These are phyloP conservation scores for Backusella psychrophila DNA, from an alignment of 192 early-diverging fungal genomes.

Conservation along the genomic window DNA sequence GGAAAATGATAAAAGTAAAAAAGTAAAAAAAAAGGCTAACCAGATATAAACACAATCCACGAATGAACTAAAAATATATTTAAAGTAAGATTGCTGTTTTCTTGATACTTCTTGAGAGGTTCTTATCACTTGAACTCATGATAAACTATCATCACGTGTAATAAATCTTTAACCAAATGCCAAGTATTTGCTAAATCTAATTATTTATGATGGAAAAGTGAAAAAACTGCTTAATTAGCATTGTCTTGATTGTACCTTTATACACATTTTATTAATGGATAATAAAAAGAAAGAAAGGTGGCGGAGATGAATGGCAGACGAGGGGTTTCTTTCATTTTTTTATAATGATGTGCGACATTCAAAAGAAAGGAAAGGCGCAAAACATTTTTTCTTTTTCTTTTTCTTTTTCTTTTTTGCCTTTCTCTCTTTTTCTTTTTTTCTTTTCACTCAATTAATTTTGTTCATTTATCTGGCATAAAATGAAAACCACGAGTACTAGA, in stretches of 20 bases:
- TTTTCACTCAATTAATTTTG: background rate
- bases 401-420: background rate
- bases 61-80: background rate
- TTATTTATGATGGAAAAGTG: background rate
- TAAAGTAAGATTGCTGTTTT: background rate
- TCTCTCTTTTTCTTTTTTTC: background rate
- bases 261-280: background rate
- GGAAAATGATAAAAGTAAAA: background rate
- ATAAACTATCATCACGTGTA: background rate
- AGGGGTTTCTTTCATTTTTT: background rate
- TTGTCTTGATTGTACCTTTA: background rate
- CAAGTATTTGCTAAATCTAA: background rate
- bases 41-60: background rate
- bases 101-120: background rate
- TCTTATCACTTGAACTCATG: background rate
- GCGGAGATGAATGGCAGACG: background rate
- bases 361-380: background rate
- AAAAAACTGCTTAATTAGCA: background rate
- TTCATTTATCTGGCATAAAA: background rate
- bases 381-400: background rate
- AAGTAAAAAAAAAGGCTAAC: background rate
- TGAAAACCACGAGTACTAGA: background rate
- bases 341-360: background rate
- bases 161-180: background rate
- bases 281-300: background rate